Base-by-base conservation (phyloP, 2,329 filamentous ascomycete species). In the Tolypocladium tundrense region DNA sequence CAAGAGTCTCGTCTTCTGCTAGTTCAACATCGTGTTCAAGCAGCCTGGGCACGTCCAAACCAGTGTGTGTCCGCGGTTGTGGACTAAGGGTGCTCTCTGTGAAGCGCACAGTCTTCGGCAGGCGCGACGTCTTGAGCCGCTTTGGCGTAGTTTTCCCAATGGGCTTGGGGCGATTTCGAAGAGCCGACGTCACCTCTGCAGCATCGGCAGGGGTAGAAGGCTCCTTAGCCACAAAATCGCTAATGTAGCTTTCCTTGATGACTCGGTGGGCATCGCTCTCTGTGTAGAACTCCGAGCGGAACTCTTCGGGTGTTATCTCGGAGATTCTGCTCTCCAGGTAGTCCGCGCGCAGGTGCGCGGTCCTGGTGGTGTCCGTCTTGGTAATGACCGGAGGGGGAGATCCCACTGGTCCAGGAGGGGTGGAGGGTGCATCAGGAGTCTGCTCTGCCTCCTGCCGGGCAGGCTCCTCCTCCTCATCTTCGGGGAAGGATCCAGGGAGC, bases 51-150 rank as follows among this genome's bases (percentile, higher is more conserved):
- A 68, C 56, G 40, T 70, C 65, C 13, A 67, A 56, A 24, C 68
- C 68, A 35, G 62, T 21, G 39, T 66, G 68, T 3, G 63, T 66
- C 45, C 67, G 64, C 43, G 60, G 65, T 50, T 57, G 66, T 19
- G 68, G 67, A 37, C 62, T 65, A 3, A 63, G 43, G 1, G 66
- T 70, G 21, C 58, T 62, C 14, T 70, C 67, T 8, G 62, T 65
- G 56, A 71, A 71, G 19, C 68, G 68, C 21, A 71, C 69, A 42
- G 58, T 56, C 58, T 67, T 70, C 31, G 67, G 67, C 31, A 63
- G 58, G 24, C 63, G 63, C 21, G 53, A 60, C 59, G 63, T 62
- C 24, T 60, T 59, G 39, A 68, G 62, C 35, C 68, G 63, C 56
- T 68, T 69, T 4, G 68, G 68, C 3, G 62, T 61, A 14, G 37